Conservation (phyloP, 768 basidiomycete genomes). For the Nidularia pulvinata region DNA sequence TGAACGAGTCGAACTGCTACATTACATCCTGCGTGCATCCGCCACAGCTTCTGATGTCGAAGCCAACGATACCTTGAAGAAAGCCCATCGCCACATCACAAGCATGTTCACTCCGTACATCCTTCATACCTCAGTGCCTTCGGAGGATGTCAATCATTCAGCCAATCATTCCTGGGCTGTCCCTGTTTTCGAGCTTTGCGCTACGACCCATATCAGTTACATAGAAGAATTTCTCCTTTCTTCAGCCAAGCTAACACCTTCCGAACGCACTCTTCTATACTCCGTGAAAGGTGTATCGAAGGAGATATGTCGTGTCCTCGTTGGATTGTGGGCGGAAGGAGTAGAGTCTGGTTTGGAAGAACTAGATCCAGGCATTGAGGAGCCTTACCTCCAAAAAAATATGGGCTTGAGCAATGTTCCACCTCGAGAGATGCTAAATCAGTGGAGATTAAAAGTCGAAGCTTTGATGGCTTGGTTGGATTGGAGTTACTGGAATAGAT, state of each 20-base stretch:
- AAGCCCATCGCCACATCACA: background rate
- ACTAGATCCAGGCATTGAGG: background rate
- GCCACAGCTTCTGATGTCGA: conserved; percentile 20
- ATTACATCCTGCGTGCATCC: background rate
- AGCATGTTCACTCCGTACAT: conserved; percentile 3
- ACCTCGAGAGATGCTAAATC: background rate
- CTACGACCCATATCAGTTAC: conserved; percentile 20
- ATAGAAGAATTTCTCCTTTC: conserved; percentile 10
- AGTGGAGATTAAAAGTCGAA: background rate
- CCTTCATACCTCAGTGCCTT: background rate
- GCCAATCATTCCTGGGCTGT: conserved; percentile 18
- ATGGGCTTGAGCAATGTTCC: background rate
- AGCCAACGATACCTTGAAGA: background rate
- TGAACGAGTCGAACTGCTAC: conserved; percentile 36
- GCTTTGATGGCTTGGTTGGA: conserved; percentile 3
- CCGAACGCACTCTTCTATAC: conserved; percentile 12
- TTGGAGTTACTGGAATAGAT: conserved; percentile 4
- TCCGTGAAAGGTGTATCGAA: background rate
- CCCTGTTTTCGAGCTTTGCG: conserved; percentile 24
- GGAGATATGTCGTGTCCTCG: conserved; percentile 6
- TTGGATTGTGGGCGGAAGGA: conserved; percentile 5
- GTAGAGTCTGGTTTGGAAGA: background rate
- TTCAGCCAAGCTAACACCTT: conserved; percentile 14
- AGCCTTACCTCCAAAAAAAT: background rate
- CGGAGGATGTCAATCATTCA: background rate